phyloP scores from a whole-genome alignment of 306 rosid genomes.

The Oxytropis ochrocephala region DNA sequence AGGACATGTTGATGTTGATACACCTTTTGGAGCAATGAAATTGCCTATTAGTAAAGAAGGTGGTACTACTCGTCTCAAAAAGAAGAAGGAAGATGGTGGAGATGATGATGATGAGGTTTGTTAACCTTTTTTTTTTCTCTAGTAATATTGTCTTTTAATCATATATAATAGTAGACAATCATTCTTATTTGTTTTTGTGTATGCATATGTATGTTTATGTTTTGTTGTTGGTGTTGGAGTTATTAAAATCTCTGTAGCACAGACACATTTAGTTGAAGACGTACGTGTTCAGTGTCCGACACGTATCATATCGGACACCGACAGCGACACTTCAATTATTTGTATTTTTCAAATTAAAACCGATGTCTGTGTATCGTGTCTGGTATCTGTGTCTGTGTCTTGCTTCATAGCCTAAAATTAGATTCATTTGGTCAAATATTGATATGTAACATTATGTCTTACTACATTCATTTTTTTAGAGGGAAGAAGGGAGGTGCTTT shows the following conservation, averaged over 20 bases:
- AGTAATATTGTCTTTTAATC: neutral
- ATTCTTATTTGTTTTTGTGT: neutral
- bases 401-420: neutral
- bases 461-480: no score
- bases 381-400: no score
- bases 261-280: no score
- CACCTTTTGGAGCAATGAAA: constrained; percentile 82
- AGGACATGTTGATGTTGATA: constrained; percentile 64
- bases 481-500: neutral
- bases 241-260: neutral
- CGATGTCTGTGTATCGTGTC: no score
- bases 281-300: no score
- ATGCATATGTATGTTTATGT: neutral
- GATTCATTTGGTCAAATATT: neutral
- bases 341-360: no score
- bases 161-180: neutral
- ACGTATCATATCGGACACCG: no score
- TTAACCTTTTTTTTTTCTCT: neutral
- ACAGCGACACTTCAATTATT: no score
- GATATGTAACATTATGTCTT: no score
- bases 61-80: constrained; percentile 70
- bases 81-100: constrained; percentile 52
- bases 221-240: neutral
- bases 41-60: constrained; percentile 66
- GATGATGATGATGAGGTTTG: constrained; percentile 39